Evolutionary conservation across 2,329 filamentous ascomycete species (phyloP), one percentile per base, ranked within the genome.

Genomic region (Sporothrix inflata): DNA sequence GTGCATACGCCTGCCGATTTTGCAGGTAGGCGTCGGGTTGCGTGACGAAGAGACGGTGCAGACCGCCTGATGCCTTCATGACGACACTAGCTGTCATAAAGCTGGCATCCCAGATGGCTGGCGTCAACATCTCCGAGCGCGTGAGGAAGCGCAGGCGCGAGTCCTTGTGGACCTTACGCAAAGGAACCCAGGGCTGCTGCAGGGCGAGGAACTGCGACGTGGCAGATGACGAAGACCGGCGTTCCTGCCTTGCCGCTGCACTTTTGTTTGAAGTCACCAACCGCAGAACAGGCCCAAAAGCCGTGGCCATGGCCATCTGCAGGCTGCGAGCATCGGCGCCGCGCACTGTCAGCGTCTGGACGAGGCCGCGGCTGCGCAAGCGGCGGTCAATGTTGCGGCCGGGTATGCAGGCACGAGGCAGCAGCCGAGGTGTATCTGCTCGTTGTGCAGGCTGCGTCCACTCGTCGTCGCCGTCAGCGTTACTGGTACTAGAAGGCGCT

Each of bases 1-100:
- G 78, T 7, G 86, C 84, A 49, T 86, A 85, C 5, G 86, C 83
- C 42, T 84, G 81, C 16, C 82, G 76, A 74, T 89, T 87, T 77
- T 95, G 92, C 2, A 92, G 81, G 75, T 95, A 95, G 1, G 91
- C 90, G 75, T 92, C 89, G 3, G 90, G 88, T 73, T 93, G 91
- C 0, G 92, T 95, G 72, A 94, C 85, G 80, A 92, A 95, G 14
- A 95, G 85, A 9, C 92, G 86, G 74, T 90, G 89, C 74, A 84
- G 80, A 30, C 87, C 85, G 14, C 87, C 85, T 11, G 87, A 85
- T 40, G 89, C 86, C 77, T 90, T 89, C 92, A 94, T 94, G 77
- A 92, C 87, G 49, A 94, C 88, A 65, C 87, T 89, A 1, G 91
- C 90, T 67, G 85, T 85, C 38, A 95, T 84, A 74, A 94, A 94